These are phyloP conservation scores for Nepenthes alata DNA, from an alignment of 179 eudicot genomes.

Conservation along the genomic window DNA sequence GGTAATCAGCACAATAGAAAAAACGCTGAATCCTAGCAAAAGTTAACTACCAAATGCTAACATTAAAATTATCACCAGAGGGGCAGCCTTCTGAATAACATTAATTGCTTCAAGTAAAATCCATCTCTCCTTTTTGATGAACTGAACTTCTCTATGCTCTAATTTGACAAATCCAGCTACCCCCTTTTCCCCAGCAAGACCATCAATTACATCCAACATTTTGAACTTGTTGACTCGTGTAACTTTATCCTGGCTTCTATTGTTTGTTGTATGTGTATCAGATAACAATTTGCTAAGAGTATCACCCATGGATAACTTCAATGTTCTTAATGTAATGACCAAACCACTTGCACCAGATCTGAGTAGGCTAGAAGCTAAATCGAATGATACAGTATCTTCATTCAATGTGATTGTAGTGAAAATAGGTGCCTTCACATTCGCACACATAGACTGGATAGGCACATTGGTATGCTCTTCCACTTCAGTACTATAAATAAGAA, in stretches of 20 bases:
- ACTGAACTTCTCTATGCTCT: slow-evolving; percentile 53
- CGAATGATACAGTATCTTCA: slow-evolving; percentile 16
- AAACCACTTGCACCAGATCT: slow-evolving; percentile 70
- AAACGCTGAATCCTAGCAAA: slow-evolving; percentile 5
- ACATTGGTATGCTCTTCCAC: slow-evolving; percentile 23
- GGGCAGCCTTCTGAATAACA: slow-evolving; percentile 65
- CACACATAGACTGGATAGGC: slow-evolving; percentile 20
- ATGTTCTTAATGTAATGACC: slow-evolving; percentile 48
- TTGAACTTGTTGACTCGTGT: slow-evolving; percentile 18
- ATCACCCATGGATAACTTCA: slow-evolving; percentile 37
- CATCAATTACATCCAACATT: slow-evolving; percentile 26
- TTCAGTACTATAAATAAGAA: slow-evolving; percentile 44
- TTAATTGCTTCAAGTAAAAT: slow-evolving; percentile 54
- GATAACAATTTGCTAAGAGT: slow-evolving; percentile 32
- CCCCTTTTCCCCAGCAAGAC: slow-evolving; percentile 26
- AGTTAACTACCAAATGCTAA: slow-evolving; percentile 38
- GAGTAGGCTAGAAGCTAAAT: slow-evolving; percentile 21
- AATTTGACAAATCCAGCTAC: slow-evolving; percentile 41
- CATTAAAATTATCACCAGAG: slow-evolving; percentile 80
- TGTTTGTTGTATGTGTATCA: slow-evolving; percentile 12
- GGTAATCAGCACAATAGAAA: not conserved
- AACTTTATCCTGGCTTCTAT: slow-evolving; percentile 13
- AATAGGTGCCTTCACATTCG: slow-evolving; percentile 61
- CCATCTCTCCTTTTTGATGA: slow-evolving; percentile 50
- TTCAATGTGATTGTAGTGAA: slow-evolving; percentile 31